phyloP scores from a whole-genome alignment of 2,329 filamentous ascomycete species.

The Decorospora gaudefroyi region DNA sequence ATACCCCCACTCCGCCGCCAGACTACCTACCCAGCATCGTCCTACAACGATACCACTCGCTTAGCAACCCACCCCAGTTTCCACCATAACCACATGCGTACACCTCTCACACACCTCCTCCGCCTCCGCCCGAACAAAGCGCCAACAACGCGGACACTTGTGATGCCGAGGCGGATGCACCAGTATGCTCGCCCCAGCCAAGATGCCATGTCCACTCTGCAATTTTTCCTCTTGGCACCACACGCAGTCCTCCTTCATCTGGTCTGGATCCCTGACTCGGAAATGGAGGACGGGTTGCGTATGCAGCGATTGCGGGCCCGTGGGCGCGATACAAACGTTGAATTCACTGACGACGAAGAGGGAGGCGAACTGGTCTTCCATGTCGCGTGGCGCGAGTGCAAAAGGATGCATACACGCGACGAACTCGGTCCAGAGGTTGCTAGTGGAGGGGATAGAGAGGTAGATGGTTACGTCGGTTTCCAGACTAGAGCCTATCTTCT shows the following conservation, averaged over 20 bases:
- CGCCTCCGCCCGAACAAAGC: slow-evolving; percentile 71
- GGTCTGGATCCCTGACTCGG: slow-evolving; percentile 4
- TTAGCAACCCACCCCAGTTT: no score
- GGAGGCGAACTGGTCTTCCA: slow-evolving; percentile 43
- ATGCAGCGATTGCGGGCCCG: no score
- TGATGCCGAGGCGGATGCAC: slow-evolving; percentile 54
- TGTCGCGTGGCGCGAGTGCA: neutral
- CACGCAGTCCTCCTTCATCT: slow-evolving; percentile 13
- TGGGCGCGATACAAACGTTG: slow-evolving; percentile 10
- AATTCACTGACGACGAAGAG: slow-evolving; percentile 52
- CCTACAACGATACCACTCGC: neutral
- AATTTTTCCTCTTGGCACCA: slow-evolving; percentile 27
- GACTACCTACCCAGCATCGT: neutral
- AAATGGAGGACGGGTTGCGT: neutral
- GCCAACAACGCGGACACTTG: slow-evolving; percentile 92
- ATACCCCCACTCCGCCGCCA: no score
- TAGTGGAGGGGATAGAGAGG: neutral
- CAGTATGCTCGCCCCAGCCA: slow-evolving; percentile 27
- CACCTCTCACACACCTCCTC: slow-evolving; percentile 75
- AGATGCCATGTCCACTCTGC: slow-evolving; percentile 43
- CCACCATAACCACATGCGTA: slow-evolving; percentile 61
- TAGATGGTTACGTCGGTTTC: slow-evolving; percentile 68
- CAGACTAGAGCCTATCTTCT: slow-evolving; percentile 77
- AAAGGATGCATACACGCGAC: slow-evolving; percentile 9
- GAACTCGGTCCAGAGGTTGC: slow-evolving; percentile 1